A percentile compares a stretch with the other conserved stretches of the same genome.
phyloP scores from a whole-genome alignment of 805 yeast species.

The Zygotorulaspora florentina region DNA sequence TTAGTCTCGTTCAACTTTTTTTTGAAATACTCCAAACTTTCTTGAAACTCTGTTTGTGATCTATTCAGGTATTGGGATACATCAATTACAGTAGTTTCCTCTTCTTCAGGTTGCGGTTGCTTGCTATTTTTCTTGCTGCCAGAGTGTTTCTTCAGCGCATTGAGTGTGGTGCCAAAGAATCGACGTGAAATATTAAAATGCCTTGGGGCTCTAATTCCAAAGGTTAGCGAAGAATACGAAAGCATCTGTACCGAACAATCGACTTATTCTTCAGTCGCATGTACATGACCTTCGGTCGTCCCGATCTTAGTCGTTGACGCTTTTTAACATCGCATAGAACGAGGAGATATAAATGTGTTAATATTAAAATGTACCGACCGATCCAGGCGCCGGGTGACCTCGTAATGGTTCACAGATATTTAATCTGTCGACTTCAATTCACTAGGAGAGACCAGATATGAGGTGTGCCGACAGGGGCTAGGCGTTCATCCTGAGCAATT shows the following conservation, averaged over 20 bases:
- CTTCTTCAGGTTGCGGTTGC: conserved; percentile 11
- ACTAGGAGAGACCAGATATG: too few species aligned
- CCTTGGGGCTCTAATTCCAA: not conserved
- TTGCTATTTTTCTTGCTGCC: conserved; percentile 14
- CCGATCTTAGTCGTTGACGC: too few species aligned
- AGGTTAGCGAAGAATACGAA: not conserved
- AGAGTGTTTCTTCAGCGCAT: conserved; percentile 12
- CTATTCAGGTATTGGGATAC: conserved; percentile 12
- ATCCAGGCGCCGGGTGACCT: too few species aligned
- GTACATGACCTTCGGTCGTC: not conserved
- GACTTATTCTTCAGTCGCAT: not conserved
- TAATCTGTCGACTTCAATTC: too few species aligned
- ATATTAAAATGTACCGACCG: too few species aligned
- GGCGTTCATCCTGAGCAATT: too few species aligned
- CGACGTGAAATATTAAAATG: conserved; percentile 4
- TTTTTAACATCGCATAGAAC: too few species aligned
- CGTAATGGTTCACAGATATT: too few species aligned
- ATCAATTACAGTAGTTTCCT: conserved; percentile 16
- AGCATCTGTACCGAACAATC: not conserved
- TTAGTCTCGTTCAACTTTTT: conserved; percentile 58
- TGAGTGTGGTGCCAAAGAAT: conserved; percentile 5
- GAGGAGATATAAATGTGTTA: too few species aligned
- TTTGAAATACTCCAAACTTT: conserved; percentile 48
- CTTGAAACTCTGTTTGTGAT: conserved; percentile 38
- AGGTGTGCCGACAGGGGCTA: too few species aligned